Percentiles rank a stretch among this genome's conserved stretches.
These are phyloP conservation scores for Bretschneidera sinensis DNA, from an alignment of 345 rosid species.

Conservation along the genomic window DNA sequence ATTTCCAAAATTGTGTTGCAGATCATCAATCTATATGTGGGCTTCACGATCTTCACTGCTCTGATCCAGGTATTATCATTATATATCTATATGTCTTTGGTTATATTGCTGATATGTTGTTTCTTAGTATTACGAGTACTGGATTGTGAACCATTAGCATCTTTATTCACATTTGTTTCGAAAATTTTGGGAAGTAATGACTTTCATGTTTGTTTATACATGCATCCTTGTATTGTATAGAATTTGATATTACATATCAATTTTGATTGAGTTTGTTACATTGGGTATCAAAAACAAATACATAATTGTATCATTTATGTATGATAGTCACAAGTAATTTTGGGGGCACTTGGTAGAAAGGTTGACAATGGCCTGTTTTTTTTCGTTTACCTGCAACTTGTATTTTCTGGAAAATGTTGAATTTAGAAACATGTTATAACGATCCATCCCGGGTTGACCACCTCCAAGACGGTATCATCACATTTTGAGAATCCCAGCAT, in stretches of 20 bases:
- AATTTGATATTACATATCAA: not conserved
- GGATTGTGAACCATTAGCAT: not conserved
- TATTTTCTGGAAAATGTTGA: not conserved
- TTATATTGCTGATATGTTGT: not conserved
- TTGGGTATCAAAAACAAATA: no score
- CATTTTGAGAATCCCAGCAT: no score
- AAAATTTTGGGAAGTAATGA: not conserved
- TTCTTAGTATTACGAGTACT: not conserved
- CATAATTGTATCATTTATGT: not conserved
- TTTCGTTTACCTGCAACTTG: not conserved
- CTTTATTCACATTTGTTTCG: not conserved
- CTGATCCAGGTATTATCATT: slow-evolving; percentile 62
- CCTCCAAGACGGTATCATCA: no score
- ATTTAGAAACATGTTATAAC: no score
- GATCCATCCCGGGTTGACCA: no score
- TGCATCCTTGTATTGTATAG: no score
- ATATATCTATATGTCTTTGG: no score
- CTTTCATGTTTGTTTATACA: not conserved
- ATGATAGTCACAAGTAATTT: no score
- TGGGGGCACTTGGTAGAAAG: no score
- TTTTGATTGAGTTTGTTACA: not conserved
- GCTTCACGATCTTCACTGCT: slow-evolving; percentile 75
- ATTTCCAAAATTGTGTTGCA: slow-evolving; percentile 18
- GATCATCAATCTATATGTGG: slow-evolving; percentile 89
- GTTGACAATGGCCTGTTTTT: no score